Base-by-base conservation (phyloP, 495 filamentous ascomycete genomes). In the Aspergillus conjunctus region DNA sequence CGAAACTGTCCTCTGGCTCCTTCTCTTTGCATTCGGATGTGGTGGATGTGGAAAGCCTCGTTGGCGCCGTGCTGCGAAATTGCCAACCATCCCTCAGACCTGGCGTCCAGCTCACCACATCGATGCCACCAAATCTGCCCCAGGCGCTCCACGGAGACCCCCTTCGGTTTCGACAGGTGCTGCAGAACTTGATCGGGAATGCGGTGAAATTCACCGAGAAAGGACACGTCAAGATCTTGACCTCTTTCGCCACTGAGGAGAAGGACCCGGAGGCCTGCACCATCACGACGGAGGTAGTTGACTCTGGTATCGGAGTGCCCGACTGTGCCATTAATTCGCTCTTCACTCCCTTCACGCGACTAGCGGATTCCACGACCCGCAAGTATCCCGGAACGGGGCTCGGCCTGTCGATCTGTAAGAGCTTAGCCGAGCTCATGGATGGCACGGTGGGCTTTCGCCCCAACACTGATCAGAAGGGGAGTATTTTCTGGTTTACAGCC, bases 271-370 rank as follows among this genome's bases (percentile, higher is more conserved):
- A 67, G 8, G 63, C 61, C 14, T 87, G 73, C 61, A 68, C 63
- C 1, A 69, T 87, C 14, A 68, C 79, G 18, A 84, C 83, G 5
- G 66, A 78, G 50, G 85, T 97, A 4, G 79, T 87, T 64, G 92
- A 97, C 61, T 87, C 90, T 3, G 92, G 92, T 0, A 94, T 96
- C 49, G 92, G 91, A 3, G 91, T 95, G 11, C 87, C 89, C 46
- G 88, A 92, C 39, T 84, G 87, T 53, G 88, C 91, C 0, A 74
- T 83, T 15, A 85, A 84, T 62, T 83, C 82, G 15, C 79, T 96
- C 2, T 96, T 96, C 77, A 88, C 89, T 41, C 92, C 92, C 1
- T 96, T 95, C 66, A 89, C 86, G 46, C 91, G 94, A 68, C 91
- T 91, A 22, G 92, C 94, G 64, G 81, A 91, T 20, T 91, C 88